Evolutionary conservation across 73 alveolate species (phyloP).

Genomic region (Tetrahymena elliotti): DNA sequence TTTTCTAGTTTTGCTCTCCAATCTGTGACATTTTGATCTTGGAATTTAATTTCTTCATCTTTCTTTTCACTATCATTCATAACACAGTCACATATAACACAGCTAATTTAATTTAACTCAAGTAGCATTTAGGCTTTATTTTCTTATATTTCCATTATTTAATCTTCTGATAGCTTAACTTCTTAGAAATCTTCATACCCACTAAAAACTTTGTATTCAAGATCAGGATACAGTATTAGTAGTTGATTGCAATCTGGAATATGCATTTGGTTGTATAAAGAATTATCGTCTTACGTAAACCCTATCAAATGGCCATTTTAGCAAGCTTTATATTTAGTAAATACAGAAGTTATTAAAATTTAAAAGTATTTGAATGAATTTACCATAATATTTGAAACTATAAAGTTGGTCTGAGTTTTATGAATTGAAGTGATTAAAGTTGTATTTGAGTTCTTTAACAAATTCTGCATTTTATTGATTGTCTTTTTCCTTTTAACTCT

Average conservation of each 20-base stretch:
- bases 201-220: not conserved
- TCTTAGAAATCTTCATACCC: not conserved
- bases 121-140: not conserved
- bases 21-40: not conserved
- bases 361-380: not conserved
- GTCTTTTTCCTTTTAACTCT: not conserved
- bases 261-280: not conserved
- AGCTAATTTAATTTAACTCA: not conserved
- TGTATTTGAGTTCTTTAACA: not conserved
- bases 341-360: not conserved
- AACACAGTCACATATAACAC: not conserved
- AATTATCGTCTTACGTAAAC: not conserved
- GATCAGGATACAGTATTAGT: not conserved
- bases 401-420: not conserved
- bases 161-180: not conserved
- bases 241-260: not conserved
- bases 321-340: not conserved
- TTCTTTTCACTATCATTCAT: not conserved
- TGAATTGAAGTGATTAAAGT: not conserved
- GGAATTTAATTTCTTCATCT: not conserved
- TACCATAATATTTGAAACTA: not conserved
- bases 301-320: not conserved
- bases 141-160: not conserved
- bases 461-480: not conserved
- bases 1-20: not conserved